Base-by-base conservation (phyloP, 2,329 filamentous ascomycete species). In the Stenocarpella maydis region DNA sequence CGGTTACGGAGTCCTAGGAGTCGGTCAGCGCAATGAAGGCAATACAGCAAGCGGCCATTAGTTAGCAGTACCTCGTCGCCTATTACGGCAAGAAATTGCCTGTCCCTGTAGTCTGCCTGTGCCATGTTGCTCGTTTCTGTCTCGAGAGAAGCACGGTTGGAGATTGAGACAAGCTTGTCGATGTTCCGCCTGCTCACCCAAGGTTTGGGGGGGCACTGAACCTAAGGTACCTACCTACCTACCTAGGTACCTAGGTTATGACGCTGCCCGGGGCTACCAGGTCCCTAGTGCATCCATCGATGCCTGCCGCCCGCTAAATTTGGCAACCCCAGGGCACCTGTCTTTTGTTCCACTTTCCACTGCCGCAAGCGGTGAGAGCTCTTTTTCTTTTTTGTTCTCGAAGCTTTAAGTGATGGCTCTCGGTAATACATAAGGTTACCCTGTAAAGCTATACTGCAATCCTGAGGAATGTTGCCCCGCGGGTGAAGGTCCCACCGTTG, bases 81-180 rank as follows among this genome's bases (percentile, higher is more conserved):
- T 78, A 99, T 99, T 60, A 99, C 95, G 73, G 96, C 96, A 70
- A 99, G 89, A 79, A 99, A 97, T 83, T 99, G 92, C 77, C 96
- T 89, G 82, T 98, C 94, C 83, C 94, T 91, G 81, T 86, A 91
- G 74, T 89, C 87, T 73, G 85, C 83, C 75, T 87, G 84, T 55
- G 85, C 76, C 84, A 86, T 86, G 52, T 75, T 78, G 75, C 71
- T 65, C 53, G n/a, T 26, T 26, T 47, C n/a, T 50, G 45, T 53
- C 28, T 39, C 37, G 65, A 54, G 69, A 43, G 52, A 68, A 50
- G 73, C 72, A 66, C 52, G 45, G 41, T 53, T 66, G 54, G 43
- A n/a, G 28, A 26, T 61, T 58, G 34, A 47, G 39, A 47, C 54
- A 31, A 54, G 41, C n/a, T 49, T 53, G 26, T 24, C 50, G 53